phyloP scores from a whole-genome alignment of 1,284 basidiomycete genomes.

The Malassezia dermatis region DNA sequence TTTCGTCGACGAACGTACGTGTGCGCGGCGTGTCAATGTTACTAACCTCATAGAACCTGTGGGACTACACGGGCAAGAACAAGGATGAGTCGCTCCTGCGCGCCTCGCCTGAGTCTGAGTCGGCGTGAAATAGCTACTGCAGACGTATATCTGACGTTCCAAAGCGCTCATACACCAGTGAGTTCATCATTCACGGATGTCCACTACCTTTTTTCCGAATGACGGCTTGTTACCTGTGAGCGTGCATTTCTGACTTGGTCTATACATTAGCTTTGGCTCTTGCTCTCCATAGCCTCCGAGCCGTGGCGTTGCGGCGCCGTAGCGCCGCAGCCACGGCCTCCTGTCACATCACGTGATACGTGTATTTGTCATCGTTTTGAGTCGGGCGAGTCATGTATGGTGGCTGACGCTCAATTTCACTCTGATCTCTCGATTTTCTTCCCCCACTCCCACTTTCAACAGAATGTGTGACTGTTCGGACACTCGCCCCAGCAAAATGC shows the following conservation, averaged over 20 bases:
- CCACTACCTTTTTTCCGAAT: too few species aligned
- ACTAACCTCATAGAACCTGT: constrained; percentile 22
- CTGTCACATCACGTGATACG: not conserved
- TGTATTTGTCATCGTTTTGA: not conserved
- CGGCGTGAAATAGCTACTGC: not conserved
- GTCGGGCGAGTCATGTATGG: not conserved
- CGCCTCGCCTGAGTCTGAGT: not conserved
- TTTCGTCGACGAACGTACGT: constrained; percentile 33
- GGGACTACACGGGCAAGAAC: constrained; percentile 36
- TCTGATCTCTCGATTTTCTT: not conserved
- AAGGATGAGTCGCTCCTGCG: constrained; percentile 25
- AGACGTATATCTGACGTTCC: not conserved
- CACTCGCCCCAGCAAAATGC: constrained; percentile 20
- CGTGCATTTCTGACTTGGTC: too few species aligned
- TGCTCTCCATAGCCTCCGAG: not conserved
- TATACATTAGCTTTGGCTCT: not conserved
- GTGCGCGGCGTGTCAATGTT: not conserved
- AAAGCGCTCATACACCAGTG: not conserved
- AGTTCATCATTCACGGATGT: not conserved
- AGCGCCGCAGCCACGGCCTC: not conserved
- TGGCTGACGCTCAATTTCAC: not conserved
- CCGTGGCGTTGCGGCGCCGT: not conserved
- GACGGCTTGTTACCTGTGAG: too few species aligned
- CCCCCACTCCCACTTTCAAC: not conserved
- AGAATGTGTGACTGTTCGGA: constrained; percentile 33